phyloP scores from a whole-genome alignment of 1,284 basidiomycete genomes.

The Ceratobasidium sp. region DNA sequence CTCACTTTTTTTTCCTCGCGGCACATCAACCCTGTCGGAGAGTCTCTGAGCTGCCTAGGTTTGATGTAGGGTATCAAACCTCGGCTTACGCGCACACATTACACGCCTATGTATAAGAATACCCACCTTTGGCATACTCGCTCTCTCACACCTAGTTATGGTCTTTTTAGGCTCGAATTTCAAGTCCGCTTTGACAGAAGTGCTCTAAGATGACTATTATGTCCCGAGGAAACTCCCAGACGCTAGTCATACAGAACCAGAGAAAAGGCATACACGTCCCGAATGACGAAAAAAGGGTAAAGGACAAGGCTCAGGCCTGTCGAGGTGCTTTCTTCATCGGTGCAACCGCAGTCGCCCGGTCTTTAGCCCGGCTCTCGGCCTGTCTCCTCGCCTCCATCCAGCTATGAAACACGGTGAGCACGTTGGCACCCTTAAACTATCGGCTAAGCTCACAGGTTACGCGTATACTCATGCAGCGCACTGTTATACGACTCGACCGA shows the following conservation, averaged over 20 bases:
- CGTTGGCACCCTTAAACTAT: background rate
- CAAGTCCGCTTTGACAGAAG: constrained; percentile 10
- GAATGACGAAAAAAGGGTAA: constrained; percentile 7
- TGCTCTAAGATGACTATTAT: background rate
- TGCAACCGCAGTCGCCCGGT: constrained; percentile 22
- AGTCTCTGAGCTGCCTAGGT: background rate
- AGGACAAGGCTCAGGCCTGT: constrained; percentile 2
- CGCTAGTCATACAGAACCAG: constrained; percentile 27
- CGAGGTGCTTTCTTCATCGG: constrained; percentile 14
- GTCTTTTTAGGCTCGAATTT: constrained; percentile 1
- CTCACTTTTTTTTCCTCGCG: background rate
- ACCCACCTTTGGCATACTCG: background rate
- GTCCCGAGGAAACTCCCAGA: constrained; percentile 9
- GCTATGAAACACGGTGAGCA: constrained; percentile 14
- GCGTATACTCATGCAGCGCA: constrained; percentile 34
- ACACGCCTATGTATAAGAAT: constrained; percentile 4
- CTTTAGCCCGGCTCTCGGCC: constrained; percentile 30
- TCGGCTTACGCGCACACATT: background rate
- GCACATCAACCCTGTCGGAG: background rate
- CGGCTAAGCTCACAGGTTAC: constrained; percentile 20
- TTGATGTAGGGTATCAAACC: background rate
- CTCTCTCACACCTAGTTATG: constrained; percentile 2
- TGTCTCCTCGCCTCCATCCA: constrained; percentile 35
- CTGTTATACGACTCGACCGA: constrained; percentile 34
- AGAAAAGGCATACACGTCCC: too few relatives aligned